A percentile compares a stretch with the other conserved stretches of the same genome.
Conservation (phyloP, 805 yeast genomes). For the Lipomyces spencermartinsiae region DNA sequence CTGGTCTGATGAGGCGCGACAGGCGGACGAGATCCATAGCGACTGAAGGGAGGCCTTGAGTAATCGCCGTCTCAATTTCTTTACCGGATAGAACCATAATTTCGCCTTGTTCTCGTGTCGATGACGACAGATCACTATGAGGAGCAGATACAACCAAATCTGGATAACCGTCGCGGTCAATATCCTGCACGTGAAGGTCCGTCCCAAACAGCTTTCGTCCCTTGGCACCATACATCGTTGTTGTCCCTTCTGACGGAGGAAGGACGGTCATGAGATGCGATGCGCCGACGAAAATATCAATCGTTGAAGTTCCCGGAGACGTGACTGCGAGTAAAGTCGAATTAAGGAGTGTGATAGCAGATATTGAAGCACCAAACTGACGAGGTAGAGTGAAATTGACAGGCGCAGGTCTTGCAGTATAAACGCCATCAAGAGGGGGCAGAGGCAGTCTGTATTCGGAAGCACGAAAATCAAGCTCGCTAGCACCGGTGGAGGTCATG, state of each 20-base stretch:
- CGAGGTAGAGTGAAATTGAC: constrained; percentile 42
- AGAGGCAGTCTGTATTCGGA: constrained; percentile 17
- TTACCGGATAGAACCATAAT: constrained; percentile 31
- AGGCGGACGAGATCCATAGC: constrained; percentile 26
- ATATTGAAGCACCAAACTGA: constrained; percentile 54
- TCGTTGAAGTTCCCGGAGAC: constrained; percentile 58
- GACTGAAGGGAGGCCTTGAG: constrained; percentile 23
- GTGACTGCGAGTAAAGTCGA: constrained; percentile 53
- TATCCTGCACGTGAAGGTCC: constrained; percentile 45
- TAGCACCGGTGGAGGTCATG: neutral
- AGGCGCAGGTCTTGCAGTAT: constrained; percentile 5
- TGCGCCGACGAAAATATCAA: constrained; percentile 47
- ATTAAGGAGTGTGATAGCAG: constrained; percentile 43
- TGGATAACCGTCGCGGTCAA: constrained; percentile 50
- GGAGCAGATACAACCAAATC: constrained; percentile 57
- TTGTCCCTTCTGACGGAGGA: constrained; percentile 43
- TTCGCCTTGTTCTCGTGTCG: constrained; percentile 44
- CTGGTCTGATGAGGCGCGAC: constrained; percentile 23
- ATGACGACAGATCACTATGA: constrained; percentile 50
- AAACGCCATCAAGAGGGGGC: constrained; percentile 2
- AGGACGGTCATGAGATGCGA: constrained; percentile 38
- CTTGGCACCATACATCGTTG: constrained; percentile 46
- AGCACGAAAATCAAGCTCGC: neutral
- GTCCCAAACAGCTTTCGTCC: constrained; percentile 57
- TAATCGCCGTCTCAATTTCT: constrained; percentile 22